Conservation (phyloP, 2,329 filamentous ascomycete genomes). For the Cadophora luteo-olivacea region DNA sequence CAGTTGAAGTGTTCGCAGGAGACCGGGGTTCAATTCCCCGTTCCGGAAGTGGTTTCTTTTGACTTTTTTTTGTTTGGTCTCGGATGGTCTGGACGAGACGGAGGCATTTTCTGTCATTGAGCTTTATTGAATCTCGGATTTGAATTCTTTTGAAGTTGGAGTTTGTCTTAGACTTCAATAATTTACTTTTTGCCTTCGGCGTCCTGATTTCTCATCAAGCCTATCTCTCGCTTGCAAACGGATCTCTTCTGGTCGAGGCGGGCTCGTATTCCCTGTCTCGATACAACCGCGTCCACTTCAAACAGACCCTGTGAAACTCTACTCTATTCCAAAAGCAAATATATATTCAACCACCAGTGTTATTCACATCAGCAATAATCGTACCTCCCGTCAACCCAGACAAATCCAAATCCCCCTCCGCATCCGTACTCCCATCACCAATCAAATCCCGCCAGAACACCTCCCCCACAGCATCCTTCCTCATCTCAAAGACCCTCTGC, state of each 20-base stretch:
- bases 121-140: neutral
- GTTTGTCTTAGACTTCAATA: too few relatives aligned
- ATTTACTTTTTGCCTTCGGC: neutral
- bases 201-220: neutral
- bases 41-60: constrained; percentile 15
- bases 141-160: too few relatives aligned
- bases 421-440: constrained; percentile 15
- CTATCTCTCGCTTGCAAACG: too few relatives aligned
- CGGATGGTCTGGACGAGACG: too few relatives aligned
- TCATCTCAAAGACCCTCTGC: constrained; percentile 64
- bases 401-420: neutral
- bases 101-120: neutral
- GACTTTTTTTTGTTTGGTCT: neutral
- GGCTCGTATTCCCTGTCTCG: neutral
- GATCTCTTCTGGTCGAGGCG: neutral
- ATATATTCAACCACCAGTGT: neutral
- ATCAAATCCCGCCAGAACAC: constrained; percentile 27
- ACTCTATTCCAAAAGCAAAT: neutral
- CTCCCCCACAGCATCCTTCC: constrained; percentile 24
- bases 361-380: constrained; percentile 2
- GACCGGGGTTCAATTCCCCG: constrained; percentile 26
- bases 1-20: constrained; percentile 19
- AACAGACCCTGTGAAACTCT: neutral
- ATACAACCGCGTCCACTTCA: neutral
- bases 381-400: constrained; percentile 11